These are phyloP conservation scores for Neonectria coccinea DNA, from an alignment of 2,329 filamentous ascomycete species.

Conservation along the genomic window DNA sequence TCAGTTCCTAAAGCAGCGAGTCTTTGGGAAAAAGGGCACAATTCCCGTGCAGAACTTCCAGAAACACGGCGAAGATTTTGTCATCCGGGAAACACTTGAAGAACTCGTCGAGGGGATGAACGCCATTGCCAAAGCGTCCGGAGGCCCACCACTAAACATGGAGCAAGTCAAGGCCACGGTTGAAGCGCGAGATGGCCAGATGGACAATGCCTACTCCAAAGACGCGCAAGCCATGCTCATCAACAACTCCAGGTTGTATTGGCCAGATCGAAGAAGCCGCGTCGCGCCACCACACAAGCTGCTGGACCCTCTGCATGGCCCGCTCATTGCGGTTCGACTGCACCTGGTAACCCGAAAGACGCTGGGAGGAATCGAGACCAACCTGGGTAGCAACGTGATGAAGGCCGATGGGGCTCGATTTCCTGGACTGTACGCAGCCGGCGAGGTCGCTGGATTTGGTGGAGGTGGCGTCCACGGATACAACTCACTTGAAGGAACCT, in stretches of 20 bases:
- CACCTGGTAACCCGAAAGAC: constrained; percentile 72
- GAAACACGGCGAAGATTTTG: constrained; percentile 69
- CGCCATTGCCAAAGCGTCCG: constrained; percentile 59
- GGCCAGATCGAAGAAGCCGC: constrained; percentile 63
- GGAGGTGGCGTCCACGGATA: constrained; percentile 73
- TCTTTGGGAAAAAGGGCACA: constrained; percentile 65
- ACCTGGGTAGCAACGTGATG: constrained; percentile 68
- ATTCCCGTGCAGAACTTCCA: constrained; percentile 68
- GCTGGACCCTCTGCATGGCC: constrained; percentile 66
- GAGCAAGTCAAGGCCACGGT: constrained; percentile 59
- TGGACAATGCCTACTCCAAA: constrained; percentile 68
- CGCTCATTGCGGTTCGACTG: constrained; percentile 70
- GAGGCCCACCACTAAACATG: constrained; percentile 61
- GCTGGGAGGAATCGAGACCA: constrained; percentile 70
- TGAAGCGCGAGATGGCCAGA: constrained; percentile 66
- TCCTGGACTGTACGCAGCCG: constrained; percentile 68
- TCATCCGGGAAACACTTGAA: constrained; percentile 66
- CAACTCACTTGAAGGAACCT: constrained; percentile 71
- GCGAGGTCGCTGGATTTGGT: constrained; percentile 71
- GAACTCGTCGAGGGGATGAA: constrained; percentile 71
- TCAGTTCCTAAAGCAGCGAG: constrained; percentile 62
- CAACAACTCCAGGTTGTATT: constrained; percentile 66
- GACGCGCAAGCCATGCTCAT: constrained; percentile 73
- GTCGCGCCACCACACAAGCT: constrained; percentile 66
- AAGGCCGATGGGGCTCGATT: constrained; percentile 60